A percentile compares a stretch with the other conserved stretches of the same genome.
phyloP scores from a whole-genome alignment of 306 rosid species.

The Alnus glutinosa region DNA sequence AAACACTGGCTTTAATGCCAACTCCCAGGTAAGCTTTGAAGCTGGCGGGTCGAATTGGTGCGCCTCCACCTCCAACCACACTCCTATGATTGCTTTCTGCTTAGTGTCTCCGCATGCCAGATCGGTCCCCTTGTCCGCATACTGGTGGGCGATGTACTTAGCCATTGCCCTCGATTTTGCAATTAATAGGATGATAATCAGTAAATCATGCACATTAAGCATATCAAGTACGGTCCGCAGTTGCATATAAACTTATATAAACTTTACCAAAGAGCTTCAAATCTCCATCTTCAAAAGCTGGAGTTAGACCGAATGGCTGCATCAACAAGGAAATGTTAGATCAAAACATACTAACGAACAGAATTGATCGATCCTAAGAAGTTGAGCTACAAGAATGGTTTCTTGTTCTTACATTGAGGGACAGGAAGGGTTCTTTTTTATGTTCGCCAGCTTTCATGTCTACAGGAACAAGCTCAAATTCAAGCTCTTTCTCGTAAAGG shows the following conservation, averaged over 20 bases:
- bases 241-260: neutral
- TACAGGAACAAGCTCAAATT: conserved; percentile 49
- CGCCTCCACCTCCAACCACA: conserved; percentile 62
- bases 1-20: conserved; percentile 31
- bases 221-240: neutral
- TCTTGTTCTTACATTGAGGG: conserved; percentile 51
- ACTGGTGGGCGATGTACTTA: conserved; percentile 41
- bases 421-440: conserved; percentile 59
- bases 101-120: conserved; percentile 40
- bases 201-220: neutral
- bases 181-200: neutral
- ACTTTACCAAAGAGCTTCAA: conserved; percentile 61
- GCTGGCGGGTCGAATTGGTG: conserved; percentile 53
- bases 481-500: conserved; percentile 57
- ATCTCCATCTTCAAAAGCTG: conserved; percentile 72
- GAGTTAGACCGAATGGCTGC: conserved; percentile 88
- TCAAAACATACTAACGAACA: neutral
- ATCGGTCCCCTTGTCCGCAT: conserved; percentile 51
- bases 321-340: conserved; percentile 1
- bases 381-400: neutral
- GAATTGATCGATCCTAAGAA: too few relatives aligned
- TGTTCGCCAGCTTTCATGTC: conserved; percentile 52
- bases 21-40: conserved; percentile 52
- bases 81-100: conserved; percentile 38
- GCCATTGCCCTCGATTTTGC: conserved; percentile 80